Evolutionary conservation across 2,329 filamentous ascomycete species (phyloP).

Genomic region (Xylaria sp.): DNA sequence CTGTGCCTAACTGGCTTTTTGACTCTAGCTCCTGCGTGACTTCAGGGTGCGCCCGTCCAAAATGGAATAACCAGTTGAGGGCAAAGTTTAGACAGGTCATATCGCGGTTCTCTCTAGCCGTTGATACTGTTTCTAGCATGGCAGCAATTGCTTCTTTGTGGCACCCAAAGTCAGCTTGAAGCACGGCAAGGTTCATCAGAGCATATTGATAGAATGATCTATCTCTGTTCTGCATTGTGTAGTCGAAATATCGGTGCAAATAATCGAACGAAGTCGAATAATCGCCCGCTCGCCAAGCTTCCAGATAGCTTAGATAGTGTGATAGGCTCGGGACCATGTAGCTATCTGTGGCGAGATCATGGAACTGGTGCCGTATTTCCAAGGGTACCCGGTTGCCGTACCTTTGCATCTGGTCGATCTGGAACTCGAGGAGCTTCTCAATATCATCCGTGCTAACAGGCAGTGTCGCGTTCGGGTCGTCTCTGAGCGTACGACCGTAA

Average conservation of each 20-base stretch:
- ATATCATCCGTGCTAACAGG: slow-evolving; percentile 81
- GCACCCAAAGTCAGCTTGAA: slow-evolving; percentile 95
- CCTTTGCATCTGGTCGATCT: slow-evolving; percentile 87
- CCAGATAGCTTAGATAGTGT: slow-evolving; percentile 87
- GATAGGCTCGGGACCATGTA: slow-evolving; percentile 76
- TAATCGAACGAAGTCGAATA: slow-evolving; percentile 90
- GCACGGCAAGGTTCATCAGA: slow-evolving; percentile 88
- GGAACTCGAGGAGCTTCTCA: slow-evolving; percentile 84
- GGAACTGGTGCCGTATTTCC: slow-evolving; percentile 77
- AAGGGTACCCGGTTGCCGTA: slow-evolving; percentile 82
- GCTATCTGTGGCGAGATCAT: slow-evolving; percentile 73
- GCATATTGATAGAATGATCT: slow-evolving; percentile 94
- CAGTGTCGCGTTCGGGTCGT: slow-evolving; percentile 54
- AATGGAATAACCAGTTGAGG: slow-evolving; percentile 95
- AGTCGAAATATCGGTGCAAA: slow-evolving; percentile 95
- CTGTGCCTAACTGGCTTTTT: slow-evolving; percentile 78
- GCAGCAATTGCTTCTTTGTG: slow-evolving; percentile 89
- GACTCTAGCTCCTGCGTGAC: slow-evolving; percentile 77
- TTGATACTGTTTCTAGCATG: slow-evolving; percentile 94
- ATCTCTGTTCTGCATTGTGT: slow-evolving; percentile 87
- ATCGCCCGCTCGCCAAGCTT: slow-evolving; percentile 91
- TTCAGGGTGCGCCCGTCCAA: slow-evolving; percentile 84
- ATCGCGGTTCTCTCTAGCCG: slow-evolving; percentile 93
- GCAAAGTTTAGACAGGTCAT: slow-evolving; percentile 94
- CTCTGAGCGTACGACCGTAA: slow-evolving; percentile 65